phyloP scores from a whole-genome alignment of 2,329 filamentous ascomycete species.

The Penicillium sclerotigenum region DNA sequence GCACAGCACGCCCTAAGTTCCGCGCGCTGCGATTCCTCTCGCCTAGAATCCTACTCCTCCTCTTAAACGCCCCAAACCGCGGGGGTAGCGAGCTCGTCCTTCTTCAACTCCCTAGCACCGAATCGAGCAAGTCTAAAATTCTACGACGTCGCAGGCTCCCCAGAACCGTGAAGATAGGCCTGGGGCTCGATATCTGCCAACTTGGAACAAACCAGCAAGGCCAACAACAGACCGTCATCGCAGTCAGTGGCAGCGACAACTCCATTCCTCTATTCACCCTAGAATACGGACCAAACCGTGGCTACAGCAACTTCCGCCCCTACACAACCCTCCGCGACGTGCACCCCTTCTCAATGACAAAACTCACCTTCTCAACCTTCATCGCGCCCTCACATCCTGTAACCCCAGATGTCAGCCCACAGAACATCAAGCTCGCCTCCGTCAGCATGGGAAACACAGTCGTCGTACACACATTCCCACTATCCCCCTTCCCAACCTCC shows the following conservation, averaged over 20 bases:
- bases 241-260: slow-evolving; percentile 74
- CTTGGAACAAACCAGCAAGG: slow-evolving; percentile 59
- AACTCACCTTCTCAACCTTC: slow-evolving; percentile 52
- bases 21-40: slow-evolving; percentile 57
- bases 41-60: slow-evolving; percentile 51
- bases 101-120: slow-evolving; percentile 31
- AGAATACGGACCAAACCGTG: slow-evolving; percentile 56
- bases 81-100: slow-evolving; percentile 56
- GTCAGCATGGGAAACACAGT: slow-evolving; percentile 77
- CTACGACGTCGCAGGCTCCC: slow-evolving; percentile 59
- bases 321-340: slow-evolving; percentile 55
- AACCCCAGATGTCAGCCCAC: slow-evolving; percentile 47
- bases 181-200: slow-evolving; percentile 72
- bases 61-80: slow-evolving; percentile 55
- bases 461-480: slow-evolving; percentile 73
- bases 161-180: slow-evolving; percentile 67
- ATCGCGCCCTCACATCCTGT: slow-evolving; percentile 50
- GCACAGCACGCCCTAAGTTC: slow-evolving; percentile 48
- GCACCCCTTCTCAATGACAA: slow-evolving; percentile 59
- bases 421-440: slow-evolving; percentile 73
- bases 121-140: slow-evolving; percentile 42
- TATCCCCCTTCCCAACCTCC: slow-evolving; percentile 48
- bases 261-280: slow-evolving; percentile 76
- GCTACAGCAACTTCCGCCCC: slow-evolving; percentile 47
- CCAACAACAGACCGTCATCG: slow-evolving; percentile 74